phyloP scores from a whole-genome alignment of 306 rosid genomes.

The Quercus bicolor region DNA sequence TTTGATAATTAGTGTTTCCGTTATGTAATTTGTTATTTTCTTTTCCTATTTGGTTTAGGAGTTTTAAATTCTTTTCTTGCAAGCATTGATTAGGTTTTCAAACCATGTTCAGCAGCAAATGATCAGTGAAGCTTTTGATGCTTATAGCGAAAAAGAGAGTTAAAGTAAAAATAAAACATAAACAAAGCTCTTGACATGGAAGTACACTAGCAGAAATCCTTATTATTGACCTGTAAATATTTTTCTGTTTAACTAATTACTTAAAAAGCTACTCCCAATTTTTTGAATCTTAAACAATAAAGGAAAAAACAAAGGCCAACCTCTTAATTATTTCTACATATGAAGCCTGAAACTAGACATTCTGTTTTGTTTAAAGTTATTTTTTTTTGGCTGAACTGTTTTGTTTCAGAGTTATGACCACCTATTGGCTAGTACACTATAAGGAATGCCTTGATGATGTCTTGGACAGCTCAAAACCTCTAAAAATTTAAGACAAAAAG shows the following conservation, averaged over 20 bases:
- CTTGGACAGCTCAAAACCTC: not conserved
- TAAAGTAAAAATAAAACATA: not conserved
- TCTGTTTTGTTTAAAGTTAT: not conserved
- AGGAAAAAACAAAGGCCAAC: not conserved
- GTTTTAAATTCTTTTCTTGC: too few species aligned
- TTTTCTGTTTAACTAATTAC: not conserved
- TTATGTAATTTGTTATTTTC: too few species aligned
- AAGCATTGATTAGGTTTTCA: not conserved
- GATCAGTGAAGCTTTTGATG: not conserved
- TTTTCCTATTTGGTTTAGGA: too few species aligned
- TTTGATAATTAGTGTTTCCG: too few species aligned
- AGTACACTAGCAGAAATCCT: not conserved
- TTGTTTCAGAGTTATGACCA: too few species aligned
- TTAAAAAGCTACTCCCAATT: not conserved
- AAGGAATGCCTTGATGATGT: not conserved
- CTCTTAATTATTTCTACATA: not conserved
- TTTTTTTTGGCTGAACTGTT: too few species aligned
- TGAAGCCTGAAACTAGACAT: not conserved
- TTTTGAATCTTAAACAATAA: not conserved
- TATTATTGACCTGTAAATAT: not conserved
- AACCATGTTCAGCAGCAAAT: not conserved
- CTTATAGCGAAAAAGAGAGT: not conserved
- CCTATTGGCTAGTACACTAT: too few species aligned
- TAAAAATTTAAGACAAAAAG: not conserved
- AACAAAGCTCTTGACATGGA: not conserved